Evolutionary conservation across 2,329 filamentous ascomycete species (phyloP).

Genomic region (Exserohilum turcica): DNA sequence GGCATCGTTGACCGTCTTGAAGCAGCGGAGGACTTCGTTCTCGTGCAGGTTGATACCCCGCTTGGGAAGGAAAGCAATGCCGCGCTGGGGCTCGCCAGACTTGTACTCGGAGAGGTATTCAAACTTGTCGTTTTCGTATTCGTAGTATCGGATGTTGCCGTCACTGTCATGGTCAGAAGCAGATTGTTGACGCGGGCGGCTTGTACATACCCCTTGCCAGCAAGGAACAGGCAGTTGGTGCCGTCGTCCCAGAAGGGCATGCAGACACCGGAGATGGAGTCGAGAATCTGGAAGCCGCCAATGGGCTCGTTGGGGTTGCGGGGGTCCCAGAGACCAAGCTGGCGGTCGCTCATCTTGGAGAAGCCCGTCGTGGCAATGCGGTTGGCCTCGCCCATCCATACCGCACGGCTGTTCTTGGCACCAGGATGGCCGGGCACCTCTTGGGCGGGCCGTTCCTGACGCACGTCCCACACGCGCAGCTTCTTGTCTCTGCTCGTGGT

Average conservation of each 20-base stretch:
- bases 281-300: slow-evolving; percentile 85
- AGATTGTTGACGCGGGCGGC: neutral
- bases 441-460: slow-evolving; percentile 85
- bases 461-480: slow-evolving; percentile 94
- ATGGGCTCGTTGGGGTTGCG: slow-evolving; percentile 79
- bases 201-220: slow-evolving; percentile 88
- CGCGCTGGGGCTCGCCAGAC: slow-evolving; percentile 91
- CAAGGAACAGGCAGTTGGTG: slow-evolving; percentile 92
- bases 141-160: slow-evolving; percentile 98
- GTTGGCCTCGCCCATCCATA: slow-evolving; percentile 98
- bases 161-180: slow-evolving; percentile 62
- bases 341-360: slow-evolving; percentile 96
- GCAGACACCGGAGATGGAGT: slow-evolving; percentile 96
- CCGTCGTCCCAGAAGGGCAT: slow-evolving; percentile 99
- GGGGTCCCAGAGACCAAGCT: slow-evolving; percentile 94
- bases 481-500: slow-evolving; percentile 99
- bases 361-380: slow-evolving; percentile 95
- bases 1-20: slow-evolving; percentile 93
- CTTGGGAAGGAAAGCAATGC: slow-evolving; percentile 91
- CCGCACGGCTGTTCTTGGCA: slow-evolving; percentile 95
- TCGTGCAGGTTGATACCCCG: slow-evolving; percentile 95
- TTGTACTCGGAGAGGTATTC: slow-evolving; percentile 97
- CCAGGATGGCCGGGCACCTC: slow-evolving; percentile 85
- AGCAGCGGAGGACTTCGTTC: slow-evolving; percentile 88
- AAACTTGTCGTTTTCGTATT: slow-evolving; percentile 98